Base-by-base conservation (phyloP, 2,329 filamentous ascomycete genomes). In the Fusarium burgessii region DNA sequence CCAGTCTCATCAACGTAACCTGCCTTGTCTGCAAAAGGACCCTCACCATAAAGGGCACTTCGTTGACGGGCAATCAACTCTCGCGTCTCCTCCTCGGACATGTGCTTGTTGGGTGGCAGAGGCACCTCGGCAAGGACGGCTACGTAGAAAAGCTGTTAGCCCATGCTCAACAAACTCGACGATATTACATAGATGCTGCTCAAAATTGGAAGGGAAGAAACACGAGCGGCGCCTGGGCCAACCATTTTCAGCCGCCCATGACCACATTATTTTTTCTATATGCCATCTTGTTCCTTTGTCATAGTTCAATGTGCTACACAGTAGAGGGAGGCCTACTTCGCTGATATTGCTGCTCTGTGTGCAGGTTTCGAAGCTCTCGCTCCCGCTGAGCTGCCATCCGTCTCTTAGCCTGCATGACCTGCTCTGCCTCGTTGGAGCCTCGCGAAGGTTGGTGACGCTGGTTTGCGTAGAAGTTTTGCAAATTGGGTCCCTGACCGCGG, bases 271-370 rank as follows among this genome's bases (percentile, higher is more conserved):
- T 76, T 75, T 77, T 72, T 79, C 81, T 81, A 83, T 80, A 80
- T 80, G 77, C 75, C 78, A 74, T 76, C 71, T 73, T 77, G 70
- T 71, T 74, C 66, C 62, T 74, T 77, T 76, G 73, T 73, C 72
- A 77, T 78, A 78, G 80, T 78, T 82, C 79, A 77, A 78, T 70
- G 72, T 86, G 88, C 89, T 91, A 92, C 89, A 88, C 88, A 89
- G 89, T 87, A 88, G 88, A 89, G 89, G 90, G 89, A 83, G 90
- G 90, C 92, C 90, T 93, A 98, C 96, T 98, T 93, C 95, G 92
- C 88, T 98, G 97, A 86, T 97, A 98, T 90, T 99, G 96, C 90
- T 99, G 96, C 90, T 99, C 96, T 86, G 98, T 97, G 86, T 99
- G 96, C 86, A 98, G 97, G 85, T 98, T 99, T 84, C 96, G 94